Evolutionary conservation across 306 rosid species (phyloP), one percentile per base, ranked within the genome.

Genomic region (Morella rubra): DNA sequence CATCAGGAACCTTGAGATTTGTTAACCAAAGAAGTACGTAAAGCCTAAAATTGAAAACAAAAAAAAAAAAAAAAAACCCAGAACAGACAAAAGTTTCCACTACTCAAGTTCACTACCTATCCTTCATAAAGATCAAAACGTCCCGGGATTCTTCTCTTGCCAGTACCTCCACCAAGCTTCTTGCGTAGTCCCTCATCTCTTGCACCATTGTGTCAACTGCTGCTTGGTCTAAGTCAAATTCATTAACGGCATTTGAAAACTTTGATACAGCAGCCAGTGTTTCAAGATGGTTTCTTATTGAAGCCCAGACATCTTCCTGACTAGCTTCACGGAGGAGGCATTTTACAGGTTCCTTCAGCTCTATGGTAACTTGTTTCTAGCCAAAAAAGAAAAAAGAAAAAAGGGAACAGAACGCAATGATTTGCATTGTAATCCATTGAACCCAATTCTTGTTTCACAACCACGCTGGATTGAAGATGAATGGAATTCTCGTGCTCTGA

Each of bases 81-180:
- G 27, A 24, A 24, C n/a, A 24, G 27, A 24, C 27, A 24, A 1
- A 24, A 24, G 27, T 19, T 14, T 6, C n/a, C 3, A 59, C 32
- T 19, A 19, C 7, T 59, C 44, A 49, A 78, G 42, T 53, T 42
- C 22, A 44, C 79, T 88, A 93, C 97, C 93, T 87, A 81, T 93
- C 97, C 83, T 93, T 93, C 97, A 93, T 93, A 83, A 73, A 87
- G 71, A 88, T 87, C 85, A 91, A 78, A 79, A 84, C 85, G 74
- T 87, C 88, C 51, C 89, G 91, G 70, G 96, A 89, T 83, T 89
- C 98, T 81, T 91, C 96, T 79, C 89, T 82, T 85, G 90, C 97
- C 80, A 86, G 90, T 69, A 66, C 82, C 76, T 90, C 96, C 49
- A 93, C 97, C 77, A 93, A 54, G 69, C 82, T 84, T 87, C 90